These are phyloP conservation scores for Diaporthe citriasiana DNA, from an alignment of 2,329 filamentous ascomycete genomes.

Conservation along the genomic window DNA sequence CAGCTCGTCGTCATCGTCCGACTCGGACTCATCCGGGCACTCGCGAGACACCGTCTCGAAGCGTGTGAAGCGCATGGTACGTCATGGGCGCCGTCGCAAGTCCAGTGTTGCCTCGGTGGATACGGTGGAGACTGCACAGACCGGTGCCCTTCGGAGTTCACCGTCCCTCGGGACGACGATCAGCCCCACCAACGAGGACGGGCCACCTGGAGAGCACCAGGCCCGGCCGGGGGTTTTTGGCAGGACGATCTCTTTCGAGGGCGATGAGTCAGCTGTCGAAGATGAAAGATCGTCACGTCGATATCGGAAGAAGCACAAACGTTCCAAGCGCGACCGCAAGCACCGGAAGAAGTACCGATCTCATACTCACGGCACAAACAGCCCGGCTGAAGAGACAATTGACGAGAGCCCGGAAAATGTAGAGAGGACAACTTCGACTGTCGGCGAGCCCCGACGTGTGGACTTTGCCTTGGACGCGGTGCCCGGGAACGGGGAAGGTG, in stretches of 20 bases:
- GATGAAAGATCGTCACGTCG: slow-evolving; percentile 57
- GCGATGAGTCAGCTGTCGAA: slow-evolving; percentile 60
- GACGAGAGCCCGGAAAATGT: slow-evolving; percentile 48
- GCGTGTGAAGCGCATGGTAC: slow-evolving; percentile 82
- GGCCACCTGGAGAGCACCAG: slow-evolving; percentile 55
- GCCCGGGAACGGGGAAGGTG: slow-evolving; percentile 12
- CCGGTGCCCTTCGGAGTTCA: slow-evolving; percentile 51
- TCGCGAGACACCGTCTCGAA: slow-evolving; percentile 77
- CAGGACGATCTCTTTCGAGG: slow-evolving; percentile 54
- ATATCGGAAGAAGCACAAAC: slow-evolving; percentile 54
- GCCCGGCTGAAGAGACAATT: slow-evolving; percentile 51
- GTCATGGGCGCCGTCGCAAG: slow-evolving; percentile 79
- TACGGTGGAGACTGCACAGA: slow-evolving; percentile 54
- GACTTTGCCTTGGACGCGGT: slow-evolving; percentile 65
- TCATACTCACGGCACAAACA: slow-evolving; percentile 49
- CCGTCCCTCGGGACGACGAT: slow-evolving; percentile 59
- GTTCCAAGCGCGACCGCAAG: slow-evolving; percentile 57
- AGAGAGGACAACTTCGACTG: slow-evolving; percentile 43
- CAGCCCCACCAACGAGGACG: slow-evolving; percentile 55
- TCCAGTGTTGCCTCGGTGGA: slow-evolving; percentile 81
- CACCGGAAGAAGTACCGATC: slow-evolving; percentile 61
- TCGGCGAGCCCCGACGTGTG: slow-evolving; percentile 66
- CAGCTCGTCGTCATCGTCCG: slow-evolving; percentile 71
- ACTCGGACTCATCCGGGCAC: slow-evolving; percentile 77
- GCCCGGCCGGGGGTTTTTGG: slow-evolving; percentile 53